Percentiles rank a stretch among this genome's conserved stretches.
These are phyloP conservation scores for Pelargonium nanum DNA, from an alignment of 345 rosid species.

Conservation along the genomic window DNA sequence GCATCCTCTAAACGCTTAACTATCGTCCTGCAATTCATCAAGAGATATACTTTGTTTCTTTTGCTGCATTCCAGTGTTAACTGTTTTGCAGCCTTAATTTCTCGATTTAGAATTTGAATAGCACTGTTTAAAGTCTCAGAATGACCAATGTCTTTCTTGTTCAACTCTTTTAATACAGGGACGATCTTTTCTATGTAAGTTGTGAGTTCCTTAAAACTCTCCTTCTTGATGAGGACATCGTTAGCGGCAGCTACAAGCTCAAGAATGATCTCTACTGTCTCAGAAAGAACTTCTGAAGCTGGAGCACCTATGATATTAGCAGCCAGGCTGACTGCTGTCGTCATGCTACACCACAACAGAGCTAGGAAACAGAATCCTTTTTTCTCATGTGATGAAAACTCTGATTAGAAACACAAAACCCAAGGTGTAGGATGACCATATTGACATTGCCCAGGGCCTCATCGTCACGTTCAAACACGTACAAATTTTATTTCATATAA, in stretches of 20 bases:
- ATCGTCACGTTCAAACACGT: neutral
- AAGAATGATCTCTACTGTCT: slow-evolving; percentile 29
- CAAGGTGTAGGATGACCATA: neutral
- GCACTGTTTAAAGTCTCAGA: slow-evolving; percentile 37
- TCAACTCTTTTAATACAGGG: slow-evolving; percentile 46
- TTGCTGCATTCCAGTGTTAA: slow-evolving; percentile 34
- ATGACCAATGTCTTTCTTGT: slow-evolving; percentile 17
- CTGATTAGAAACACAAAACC: neutral
- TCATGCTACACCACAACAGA: neutral
- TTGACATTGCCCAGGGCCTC: neutral
- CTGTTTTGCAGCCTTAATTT: slow-evolving; percentile 38
- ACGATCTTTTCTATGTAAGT: slow-evolving; percentile 36
- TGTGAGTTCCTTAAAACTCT: slow-evolving; percentile 41
- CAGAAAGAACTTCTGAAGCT: slow-evolving; percentile 34
- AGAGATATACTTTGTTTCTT: slow-evolving; percentile 54
- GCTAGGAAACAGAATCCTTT: neutral
- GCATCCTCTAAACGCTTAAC: slow-evolving; percentile 25
- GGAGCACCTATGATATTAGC: slow-evolving; percentile 26
- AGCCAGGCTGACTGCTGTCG: slow-evolving; percentile 36
- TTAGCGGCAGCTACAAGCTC: slow-evolving; percentile 28
- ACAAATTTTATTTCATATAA: neutral
- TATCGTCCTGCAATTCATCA: slow-evolving; percentile 44
- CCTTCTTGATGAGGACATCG: slow-evolving; percentile 39
- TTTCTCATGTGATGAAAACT: neutral
- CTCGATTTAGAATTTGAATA: slow-evolving; percentile 41